Evolutionary conservation across 306 rosid genomes (phyloP).

Genomic region (Acacia melanoxylon): DNA sequence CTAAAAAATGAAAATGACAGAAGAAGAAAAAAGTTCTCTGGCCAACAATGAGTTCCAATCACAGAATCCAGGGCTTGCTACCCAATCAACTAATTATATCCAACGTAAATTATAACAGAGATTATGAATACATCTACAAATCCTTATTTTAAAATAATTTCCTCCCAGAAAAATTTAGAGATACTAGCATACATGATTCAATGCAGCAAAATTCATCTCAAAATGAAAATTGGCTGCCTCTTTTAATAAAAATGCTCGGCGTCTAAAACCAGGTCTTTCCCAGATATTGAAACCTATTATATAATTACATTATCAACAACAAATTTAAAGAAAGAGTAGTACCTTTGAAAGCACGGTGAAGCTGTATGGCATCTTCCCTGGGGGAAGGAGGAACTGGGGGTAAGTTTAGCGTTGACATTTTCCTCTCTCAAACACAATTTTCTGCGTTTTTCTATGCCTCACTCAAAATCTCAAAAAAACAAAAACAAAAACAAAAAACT

Average conservation of each 20-base stretch:
- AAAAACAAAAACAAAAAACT: too few species aligned
- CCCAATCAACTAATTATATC: background rate
- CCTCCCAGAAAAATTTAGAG: background rate
- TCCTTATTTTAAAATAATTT: background rate
- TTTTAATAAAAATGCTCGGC: background rate
- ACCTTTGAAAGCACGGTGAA: conserved; percentile 86
- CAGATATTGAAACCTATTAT: background rate
- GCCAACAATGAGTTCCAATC: background rate
- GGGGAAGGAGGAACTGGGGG: conserved; percentile 69
- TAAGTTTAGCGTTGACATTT: conserved; percentile 47
- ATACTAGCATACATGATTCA: background rate
- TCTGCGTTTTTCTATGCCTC: background rate
- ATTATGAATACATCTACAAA: background rate
- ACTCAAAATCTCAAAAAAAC: background rate
- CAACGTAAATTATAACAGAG: background rate
- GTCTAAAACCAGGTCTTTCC: background rate
- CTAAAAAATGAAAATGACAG: background rate
- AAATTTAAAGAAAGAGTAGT: background rate
- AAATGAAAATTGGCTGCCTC: too few species aligned
- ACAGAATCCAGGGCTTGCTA: background rate
- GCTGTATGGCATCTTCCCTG: conserved; percentile 68
- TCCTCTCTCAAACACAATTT: background rate
- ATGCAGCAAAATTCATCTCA: too few species aligned
- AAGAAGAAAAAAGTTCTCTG: background rate
- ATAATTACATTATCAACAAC: background rate